Base-by-base conservation (phyloP, 768 basidiomycete species). In the Leccinellum albellum region DNA sequence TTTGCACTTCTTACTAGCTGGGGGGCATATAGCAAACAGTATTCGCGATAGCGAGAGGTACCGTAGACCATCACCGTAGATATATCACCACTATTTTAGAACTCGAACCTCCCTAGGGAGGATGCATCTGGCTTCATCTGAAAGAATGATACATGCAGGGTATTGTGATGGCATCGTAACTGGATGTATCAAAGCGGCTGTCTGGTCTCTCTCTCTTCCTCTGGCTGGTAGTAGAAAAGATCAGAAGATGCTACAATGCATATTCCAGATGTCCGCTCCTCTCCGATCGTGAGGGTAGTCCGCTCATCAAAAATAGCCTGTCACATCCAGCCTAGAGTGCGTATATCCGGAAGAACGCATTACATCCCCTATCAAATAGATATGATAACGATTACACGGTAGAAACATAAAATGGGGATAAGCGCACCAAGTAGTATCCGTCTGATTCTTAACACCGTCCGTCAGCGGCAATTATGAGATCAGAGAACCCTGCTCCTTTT, bases 391-490 rank as follows among this genome's bases (percentile, higher is more conserved):
- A 51, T 46, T n/a, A 47, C 23, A 33, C 31, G 50, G 20, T 31
- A 23, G 29, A 37, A 42, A 44, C 26, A 46, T 32, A 48, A 24
- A 42, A 61, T 33, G 42, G 49, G 29, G 48, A 46, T 46, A 54
- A 21, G 60, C 65, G 46, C 50, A 69, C 73, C 15, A 58, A 57
- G 13, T 61, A 48, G 31, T 54, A 55, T 29, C 57, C 9, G 64
- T 63, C 29, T 48, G 32, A 53, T 48, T 61, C 50, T 63, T 65
- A 49, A 65, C 61, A 32, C 70, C 70, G 58, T 69, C 70, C 70
- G 58, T 69, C 64, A 8, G 66, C 64, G 52, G 64, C 66, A 49
- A 70, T 35, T 29, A 70, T 61, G 29, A 68, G 50, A 60, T 67
- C 66, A 26, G 53, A 13, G 20, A 23, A 40, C n/a, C 29, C 50